Base-by-base conservation (phyloP, 2,329 filamentous ascomycete genomes). In the Sphaerulina vaccinii region DNA sequence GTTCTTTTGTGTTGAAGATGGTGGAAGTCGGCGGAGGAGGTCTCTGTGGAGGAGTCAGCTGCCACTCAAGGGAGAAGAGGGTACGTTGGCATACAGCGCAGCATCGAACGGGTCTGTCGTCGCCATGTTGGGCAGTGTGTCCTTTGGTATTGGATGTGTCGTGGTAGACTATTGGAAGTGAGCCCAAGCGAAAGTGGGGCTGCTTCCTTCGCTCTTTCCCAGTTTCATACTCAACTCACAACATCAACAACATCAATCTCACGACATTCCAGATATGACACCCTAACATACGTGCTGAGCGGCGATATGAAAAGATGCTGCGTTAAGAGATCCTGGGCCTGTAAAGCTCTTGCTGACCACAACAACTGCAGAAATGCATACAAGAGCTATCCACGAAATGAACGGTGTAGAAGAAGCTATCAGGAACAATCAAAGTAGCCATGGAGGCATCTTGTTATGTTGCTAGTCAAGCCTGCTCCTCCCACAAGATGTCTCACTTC, bases 11-110 rank as follows among this genome's bases (percentile, higher is more conserved):
- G 92, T 96, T 74, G 93, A 84, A 71, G 95, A 95, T 37, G 93
- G 93, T 76, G 96, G 95, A 57, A 99, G 87, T 60, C 93, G 93
- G 65, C 93, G 92, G 73, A 99, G 92, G 70, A 99, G 91, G 79
- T 99, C 93, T 68, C 93, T 97, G 71, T 21, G 27, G 47, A 42
- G 6, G 42, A 23, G 27, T 59, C 44, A 46, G 57, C 21, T 22
- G 46, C 16, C 27, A 13, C 27, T 7, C 13, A 7, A 29, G 44
- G 50, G 51, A 33, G 51, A 33, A 22, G 13, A 21, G 19, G 27
- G 42, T 7, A 8, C 32, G 38, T 13, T 5, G 35, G 48, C 84
- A 71, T 79, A 89, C 86, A 90, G 82, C 51, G 86, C 86, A 68
- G 85, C 87, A 71, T 90, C 87, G 66, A 86, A 87, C 6, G 84